Evolutionary conservation across 306 rosid species (phyloP).

Genomic region (Calophaca sinica): DNA sequence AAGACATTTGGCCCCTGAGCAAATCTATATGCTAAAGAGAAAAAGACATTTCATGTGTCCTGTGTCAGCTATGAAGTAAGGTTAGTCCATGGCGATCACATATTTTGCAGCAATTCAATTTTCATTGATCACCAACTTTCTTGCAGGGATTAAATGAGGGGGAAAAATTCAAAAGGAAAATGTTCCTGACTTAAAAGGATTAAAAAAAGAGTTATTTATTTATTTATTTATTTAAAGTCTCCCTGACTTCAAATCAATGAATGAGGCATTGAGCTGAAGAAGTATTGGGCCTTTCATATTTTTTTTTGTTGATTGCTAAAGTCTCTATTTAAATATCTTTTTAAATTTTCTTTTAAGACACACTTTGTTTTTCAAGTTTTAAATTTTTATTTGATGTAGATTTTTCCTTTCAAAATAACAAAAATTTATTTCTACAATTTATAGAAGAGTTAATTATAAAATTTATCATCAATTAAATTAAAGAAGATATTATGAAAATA

Average conservation of each 20-base stretch:
- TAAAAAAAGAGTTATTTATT: too few species aligned
- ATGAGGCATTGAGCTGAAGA: not conserved
- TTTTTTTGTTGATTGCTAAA: not conserved
- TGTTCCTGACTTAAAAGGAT: not conserved
- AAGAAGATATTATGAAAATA: not conserved
- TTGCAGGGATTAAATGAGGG: conserved; percentile 4
- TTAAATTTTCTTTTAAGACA: too few species aligned
- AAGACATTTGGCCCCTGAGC: conserved; percentile 19
- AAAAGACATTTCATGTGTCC: conserved; percentile 35
- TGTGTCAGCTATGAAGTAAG: conserved; percentile 26
- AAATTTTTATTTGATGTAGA: too few species aligned
- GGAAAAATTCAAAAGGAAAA: too few species aligned
- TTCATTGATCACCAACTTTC: conserved; percentile 9
- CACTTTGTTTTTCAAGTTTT: too few species aligned
- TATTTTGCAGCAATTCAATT: conserved; percentile 11
- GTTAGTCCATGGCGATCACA: conserved; percentile 2
- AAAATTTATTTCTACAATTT: not conserved
- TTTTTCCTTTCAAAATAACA: not conserved
- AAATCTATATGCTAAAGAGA: conserved; percentile 37
- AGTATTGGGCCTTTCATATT: not conserved
- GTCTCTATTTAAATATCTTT: too few species aligned
- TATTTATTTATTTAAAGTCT: too few species aligned
- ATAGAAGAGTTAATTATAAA: not conserved
- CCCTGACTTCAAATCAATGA: not conserved
- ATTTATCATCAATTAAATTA: not conserved